Conservation (phyloP, 352 stramenopile genomes). For the Pythium aquatile region DNA sequence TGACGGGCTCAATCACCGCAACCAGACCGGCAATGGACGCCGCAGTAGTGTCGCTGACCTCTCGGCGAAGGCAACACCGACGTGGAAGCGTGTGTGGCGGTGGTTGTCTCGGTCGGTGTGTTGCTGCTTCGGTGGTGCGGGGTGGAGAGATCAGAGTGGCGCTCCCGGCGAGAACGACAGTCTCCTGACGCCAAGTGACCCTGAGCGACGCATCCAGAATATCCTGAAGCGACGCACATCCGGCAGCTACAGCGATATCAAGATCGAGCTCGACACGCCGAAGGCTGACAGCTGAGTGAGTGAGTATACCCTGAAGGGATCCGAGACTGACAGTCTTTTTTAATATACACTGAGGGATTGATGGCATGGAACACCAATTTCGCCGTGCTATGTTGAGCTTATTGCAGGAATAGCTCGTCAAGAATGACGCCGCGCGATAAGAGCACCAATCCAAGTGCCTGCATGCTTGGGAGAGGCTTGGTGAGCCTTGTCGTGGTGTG, state of each 20-base stretch:
- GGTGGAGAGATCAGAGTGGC: constrained; percentile 33
- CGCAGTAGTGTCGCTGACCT: constrained; percentile 56
- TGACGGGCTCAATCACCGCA: constrained; percentile 55
- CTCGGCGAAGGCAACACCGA: constrained; percentile 17
- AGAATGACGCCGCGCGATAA: constrained; percentile 1
- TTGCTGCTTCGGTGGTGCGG: background rate
- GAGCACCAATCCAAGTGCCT: background rate
- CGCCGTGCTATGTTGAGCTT: constrained; percentile 11
- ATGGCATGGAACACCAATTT: constrained; percentile 1
- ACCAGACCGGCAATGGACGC: constrained; percentile 37
- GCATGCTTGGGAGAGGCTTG: no score
- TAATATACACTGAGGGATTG: constrained; percentile 24
- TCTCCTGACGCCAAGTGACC: constrained; percentile 44
- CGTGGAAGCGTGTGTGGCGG: constrained; percentile 29
- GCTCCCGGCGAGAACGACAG: constrained; percentile 13
- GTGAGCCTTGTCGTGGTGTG: no score
- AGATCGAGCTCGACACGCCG: constrained; percentile 66
- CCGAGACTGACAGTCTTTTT: constrained; percentile 6
- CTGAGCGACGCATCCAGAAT: constrained; percentile 72
- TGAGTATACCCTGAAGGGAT: background rate
- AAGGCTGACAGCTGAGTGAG: constrained; percentile 32
- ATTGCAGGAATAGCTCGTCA: background rate
- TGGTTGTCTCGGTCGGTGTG: constrained; percentile 14
- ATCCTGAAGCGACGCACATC: constrained; percentile 62
- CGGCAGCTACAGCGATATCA: constrained; percentile 80